These are phyloP conservation scores for Ophiocordyceps sinensis DNA, from an alignment of 2,329 filamentous ascomycete species.

Conservation along the genomic window DNA sequence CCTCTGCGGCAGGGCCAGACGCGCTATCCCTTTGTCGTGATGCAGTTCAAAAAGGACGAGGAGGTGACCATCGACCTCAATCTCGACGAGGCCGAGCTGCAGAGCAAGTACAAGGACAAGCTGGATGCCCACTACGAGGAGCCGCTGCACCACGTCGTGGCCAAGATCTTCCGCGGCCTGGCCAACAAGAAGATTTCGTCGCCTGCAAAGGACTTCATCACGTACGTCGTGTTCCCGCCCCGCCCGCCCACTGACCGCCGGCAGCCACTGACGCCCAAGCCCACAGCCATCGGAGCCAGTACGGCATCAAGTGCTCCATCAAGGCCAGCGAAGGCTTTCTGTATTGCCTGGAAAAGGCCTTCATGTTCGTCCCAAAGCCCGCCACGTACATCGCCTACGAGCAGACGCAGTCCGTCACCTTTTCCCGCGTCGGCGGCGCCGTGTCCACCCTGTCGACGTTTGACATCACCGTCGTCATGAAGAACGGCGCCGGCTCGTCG, in stretches of 20 bases:
- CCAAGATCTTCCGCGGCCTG: constrained; percentile 87
- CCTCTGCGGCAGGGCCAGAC: constrained; percentile 95
- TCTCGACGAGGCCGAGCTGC: constrained; percentile 78
- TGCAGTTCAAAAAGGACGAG: constrained; percentile 97
- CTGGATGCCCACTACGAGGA: constrained; percentile 83
- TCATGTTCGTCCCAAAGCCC: constrained; percentile 98
- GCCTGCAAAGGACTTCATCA: constrained; percentile 87
- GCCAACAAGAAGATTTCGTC: constrained; percentile 91
- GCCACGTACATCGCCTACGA: constrained; percentile 96
- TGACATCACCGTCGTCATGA: constrained; percentile 87
- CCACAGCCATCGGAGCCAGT: constrained; percentile 69
- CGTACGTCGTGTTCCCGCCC: constrained; percentile 28
- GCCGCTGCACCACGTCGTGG: constrained; percentile 83
- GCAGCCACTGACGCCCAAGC: background rate
- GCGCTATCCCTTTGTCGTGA: constrained; percentile 93
- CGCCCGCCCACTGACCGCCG: background rate
- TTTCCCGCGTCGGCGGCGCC: constrained; percentile 88
- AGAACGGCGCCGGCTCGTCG: constrained; percentile 72
- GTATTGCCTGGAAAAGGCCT: constrained; percentile 94
- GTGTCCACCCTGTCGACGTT: constrained; percentile 92
- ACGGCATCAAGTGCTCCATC: constrained; percentile 98
- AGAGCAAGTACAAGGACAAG: constrained; percentile 78
- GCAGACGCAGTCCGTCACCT: constrained; percentile 79
- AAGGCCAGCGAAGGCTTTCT: constrained; percentile 97
- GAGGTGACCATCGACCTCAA: constrained; percentile 95